Percentiles rank a stretch among this genome's conserved stretches.
Conservation (phyloP, 1,284 basidiomycete genomes). For the Boletellus dicymbophilus region DNA sequence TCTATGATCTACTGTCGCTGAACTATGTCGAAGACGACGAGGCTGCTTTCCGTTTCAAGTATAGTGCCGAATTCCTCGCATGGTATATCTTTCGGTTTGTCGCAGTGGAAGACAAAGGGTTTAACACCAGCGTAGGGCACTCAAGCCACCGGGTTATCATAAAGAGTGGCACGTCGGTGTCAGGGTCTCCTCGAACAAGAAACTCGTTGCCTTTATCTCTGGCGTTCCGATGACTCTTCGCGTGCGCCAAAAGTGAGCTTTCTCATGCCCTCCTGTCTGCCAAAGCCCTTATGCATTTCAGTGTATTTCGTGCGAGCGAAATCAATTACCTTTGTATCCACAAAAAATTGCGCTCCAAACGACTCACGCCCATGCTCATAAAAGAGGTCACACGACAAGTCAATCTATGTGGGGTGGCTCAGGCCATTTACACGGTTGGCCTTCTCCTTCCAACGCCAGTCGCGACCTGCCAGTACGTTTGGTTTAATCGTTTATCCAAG, state of each 20-base stretch:
- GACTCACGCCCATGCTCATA: slow-evolving; percentile 95
- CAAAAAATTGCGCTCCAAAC: slow-evolving; percentile 96
- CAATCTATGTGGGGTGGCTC: slow-evolving; percentile 90
- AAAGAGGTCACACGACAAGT: slow-evolving; percentile 97
- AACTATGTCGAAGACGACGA: slow-evolving; percentile 99
- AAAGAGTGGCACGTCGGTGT: slow-evolving; percentile 98
- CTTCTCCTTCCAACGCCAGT: slow-evolving; percentile 91
- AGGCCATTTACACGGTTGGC: slow-evolving; percentile 97
- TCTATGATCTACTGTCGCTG: slow-evolving; percentile 88
- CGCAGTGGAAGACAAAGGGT: neutral
- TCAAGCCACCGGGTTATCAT: slow-evolving; percentile 92
- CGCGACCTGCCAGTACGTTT: slow-evolving; percentile 70
- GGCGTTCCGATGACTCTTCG: slow-evolving; percentile 87
- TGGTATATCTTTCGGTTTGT: slow-evolving; percentile 59
- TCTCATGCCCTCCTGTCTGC: neutral
- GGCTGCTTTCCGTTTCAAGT: slow-evolving; percentile 95
- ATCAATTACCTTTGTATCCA: slow-evolving; percentile 99
- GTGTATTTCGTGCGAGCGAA: slow-evolving; percentile 76
- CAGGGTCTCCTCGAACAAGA: slow-evolving; percentile 86
- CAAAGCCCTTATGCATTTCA: slow-evolving; percentile 33
- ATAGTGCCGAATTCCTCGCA: slow-evolving; percentile 91
- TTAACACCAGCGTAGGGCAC: slow-evolving; percentile 64
- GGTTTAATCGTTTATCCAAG: neutral
- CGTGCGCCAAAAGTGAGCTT: slow-evolving; percentile 74
- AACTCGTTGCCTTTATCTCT: slow-evolving; percentile 98